Evolutionary conservation across 768 basidiomycete genomes (phyloP).

Genomic region (Psilocybe cubensis): DNA sequence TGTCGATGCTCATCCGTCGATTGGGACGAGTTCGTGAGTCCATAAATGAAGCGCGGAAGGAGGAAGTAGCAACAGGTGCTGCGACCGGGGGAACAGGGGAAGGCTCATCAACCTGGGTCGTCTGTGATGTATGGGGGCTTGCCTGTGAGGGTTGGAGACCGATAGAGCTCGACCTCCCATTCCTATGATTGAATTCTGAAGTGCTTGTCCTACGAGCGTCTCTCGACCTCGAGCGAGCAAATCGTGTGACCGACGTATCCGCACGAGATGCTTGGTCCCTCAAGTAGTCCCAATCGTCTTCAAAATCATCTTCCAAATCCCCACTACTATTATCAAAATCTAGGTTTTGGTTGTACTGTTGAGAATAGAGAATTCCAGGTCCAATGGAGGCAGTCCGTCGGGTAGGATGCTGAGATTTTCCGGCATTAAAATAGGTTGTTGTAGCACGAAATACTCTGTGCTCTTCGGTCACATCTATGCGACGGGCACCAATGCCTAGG

Average conservation of each 20-base stretch:
- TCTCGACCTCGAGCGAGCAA: slow-evolving; percentile 5
- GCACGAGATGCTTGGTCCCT: slow-evolving; percentile 3
- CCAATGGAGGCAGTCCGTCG: slow-evolving; percentile 50
- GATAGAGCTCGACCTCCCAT: not conserved
- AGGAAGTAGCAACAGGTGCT: not conserved
- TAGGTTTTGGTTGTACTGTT: slow-evolving; percentile 19
- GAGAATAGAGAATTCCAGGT: slow-evolving; percentile 41
- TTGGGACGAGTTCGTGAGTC: slow-evolving; percentile 9
- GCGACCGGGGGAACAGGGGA: not conserved
- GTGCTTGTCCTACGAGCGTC: slow-evolving; percentile 13
- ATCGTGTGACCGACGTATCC: not conserved
- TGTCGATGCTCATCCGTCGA: slow-evolving; percentile 39
- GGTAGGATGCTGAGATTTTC: slow-evolving; percentile 27
- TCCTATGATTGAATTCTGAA: not conserved
- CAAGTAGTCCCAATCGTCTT: slow-evolving; percentile 26
- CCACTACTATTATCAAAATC: slow-evolving; percentile 24
- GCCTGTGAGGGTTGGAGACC: not conserved
- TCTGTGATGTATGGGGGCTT: not conserved
- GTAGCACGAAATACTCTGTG: slow-evolving; percentile 73
- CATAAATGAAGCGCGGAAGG: not conserved
- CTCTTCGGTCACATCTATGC: slow-evolving; percentile 79
- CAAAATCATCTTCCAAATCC: slow-evolving; percentile 31
- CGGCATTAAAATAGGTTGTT: slow-evolving; percentile 74
- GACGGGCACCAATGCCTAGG: slow-evolving; percentile 67
- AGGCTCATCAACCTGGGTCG: not conserved